Evolutionary conservation across 495 filamentous ascomycete species (phyloP).

Genomic region (Ramalina intermedia): DNA sequence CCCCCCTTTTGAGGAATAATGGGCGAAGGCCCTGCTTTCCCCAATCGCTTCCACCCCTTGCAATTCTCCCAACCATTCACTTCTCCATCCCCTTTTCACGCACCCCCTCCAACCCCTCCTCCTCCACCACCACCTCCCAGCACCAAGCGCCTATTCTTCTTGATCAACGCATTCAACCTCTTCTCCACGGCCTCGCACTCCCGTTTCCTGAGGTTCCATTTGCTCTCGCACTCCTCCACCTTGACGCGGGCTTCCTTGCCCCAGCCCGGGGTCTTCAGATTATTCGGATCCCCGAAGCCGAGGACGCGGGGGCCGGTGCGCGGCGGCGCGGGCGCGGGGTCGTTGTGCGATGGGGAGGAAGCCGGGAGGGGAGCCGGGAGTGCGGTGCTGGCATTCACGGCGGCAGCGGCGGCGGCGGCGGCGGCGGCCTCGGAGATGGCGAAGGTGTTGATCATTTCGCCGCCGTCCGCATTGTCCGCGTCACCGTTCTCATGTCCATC

Average conservation of each 20-base stretch:
- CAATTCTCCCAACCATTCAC: no score
- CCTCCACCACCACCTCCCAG: slow-evolving; percentile 5
- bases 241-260: slow-evolving; percentile 35
- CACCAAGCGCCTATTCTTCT: slow-evolving; percentile 25
- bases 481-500: background rate
- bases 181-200: slow-evolving; percentile 59
- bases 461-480: background rate
- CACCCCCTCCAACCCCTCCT: background rate
- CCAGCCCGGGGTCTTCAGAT: background rate
- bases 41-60: no score
- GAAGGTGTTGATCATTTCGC: background rate
- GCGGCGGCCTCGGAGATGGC: no score
- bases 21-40: no score
- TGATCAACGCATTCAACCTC: slow-evolving; percentile 34
- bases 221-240: slow-evolving; percentile 47
- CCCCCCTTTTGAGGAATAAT: no score
- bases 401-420: no score
- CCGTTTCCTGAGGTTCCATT: slow-evolving; percentile 40
- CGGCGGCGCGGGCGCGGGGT: background rate
- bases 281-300: background rate
- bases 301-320: background rate
- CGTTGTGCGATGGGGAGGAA: background rate
- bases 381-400: no score
- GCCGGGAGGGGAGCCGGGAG: background rate
- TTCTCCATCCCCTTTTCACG: no score